Evolutionary conservation across 768 basidiomycete species (phyloP).

Genomic region (Boletus bicolor): DNA sequence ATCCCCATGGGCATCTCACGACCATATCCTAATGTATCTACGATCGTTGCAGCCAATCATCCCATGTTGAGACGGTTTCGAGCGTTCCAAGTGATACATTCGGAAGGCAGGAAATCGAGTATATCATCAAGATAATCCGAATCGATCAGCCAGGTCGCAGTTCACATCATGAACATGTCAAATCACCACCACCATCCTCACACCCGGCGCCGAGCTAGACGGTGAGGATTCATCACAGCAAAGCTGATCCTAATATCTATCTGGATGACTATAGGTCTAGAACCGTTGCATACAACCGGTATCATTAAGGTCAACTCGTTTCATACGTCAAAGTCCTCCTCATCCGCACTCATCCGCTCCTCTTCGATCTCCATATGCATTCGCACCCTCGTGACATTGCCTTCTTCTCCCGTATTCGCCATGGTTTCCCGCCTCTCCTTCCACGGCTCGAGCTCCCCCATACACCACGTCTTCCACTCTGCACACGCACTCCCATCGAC

Average conservation of each 20-base stretch:
- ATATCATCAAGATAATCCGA: background rate
- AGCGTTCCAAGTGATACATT: background rate
- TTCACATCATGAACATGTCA: background rate
- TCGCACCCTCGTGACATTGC: background rate
- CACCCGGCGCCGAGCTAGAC: background rate
- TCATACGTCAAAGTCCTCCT: background rate
- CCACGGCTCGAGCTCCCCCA: slow-evolving; percentile 14
- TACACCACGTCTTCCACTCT: slow-evolving; percentile 8
- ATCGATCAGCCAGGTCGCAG: background rate
- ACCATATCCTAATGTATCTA: background rate
- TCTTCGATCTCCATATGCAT: background rate
- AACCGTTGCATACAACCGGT: background rate
- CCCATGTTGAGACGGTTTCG: background rate
- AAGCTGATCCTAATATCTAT: background rate
- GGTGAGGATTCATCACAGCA: background rate
- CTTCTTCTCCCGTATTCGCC: background rate
- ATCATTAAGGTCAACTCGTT: no score
- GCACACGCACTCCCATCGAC: slow-evolving; percentile 1
- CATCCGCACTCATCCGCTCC: background rate
- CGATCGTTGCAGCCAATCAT: background rate
- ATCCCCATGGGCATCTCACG: no score
- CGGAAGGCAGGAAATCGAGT: background rate
- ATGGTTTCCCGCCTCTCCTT: slow-evolving; percentile 1
- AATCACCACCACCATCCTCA: background rate
- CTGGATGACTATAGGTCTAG: background rate